A percentile compares a stretch with the other conserved stretches of the same genome.
Conservation (phyloP, 306 rosid species). For the Ochetophila trinervis region DNA sequence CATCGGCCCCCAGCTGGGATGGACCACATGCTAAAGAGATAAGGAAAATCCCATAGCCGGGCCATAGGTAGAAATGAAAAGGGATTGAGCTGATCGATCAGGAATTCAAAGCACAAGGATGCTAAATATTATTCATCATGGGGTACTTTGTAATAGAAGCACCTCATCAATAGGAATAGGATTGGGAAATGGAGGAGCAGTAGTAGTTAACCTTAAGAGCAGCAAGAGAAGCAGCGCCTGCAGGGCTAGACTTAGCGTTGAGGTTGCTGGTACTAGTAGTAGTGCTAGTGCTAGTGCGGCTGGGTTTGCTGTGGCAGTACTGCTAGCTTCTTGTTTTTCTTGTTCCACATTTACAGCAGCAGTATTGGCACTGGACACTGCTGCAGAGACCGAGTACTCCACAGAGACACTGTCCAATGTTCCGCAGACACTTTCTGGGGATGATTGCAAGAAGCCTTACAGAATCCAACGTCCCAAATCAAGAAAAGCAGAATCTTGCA, state of each 20-base stretch:
- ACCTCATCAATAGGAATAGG: not conserved
- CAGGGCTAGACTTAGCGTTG: slow-evolving; percentile 11
- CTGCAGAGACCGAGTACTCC: slow-evolving; percentile 20
- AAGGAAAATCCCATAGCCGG: not conserved
- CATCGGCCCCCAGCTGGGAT: not conserved
- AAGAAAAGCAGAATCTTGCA: slow-evolving; percentile 83
- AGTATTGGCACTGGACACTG: slow-evolving; percentile 30
- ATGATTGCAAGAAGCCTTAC: slow-evolving; percentile 54
- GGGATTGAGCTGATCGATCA: not conserved
- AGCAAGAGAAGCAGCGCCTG: slow-evolving; percentile 14
- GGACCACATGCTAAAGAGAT: slow-evolving; percentile 3
- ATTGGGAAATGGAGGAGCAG: too few species aligned
- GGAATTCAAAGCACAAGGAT: too few species aligned
- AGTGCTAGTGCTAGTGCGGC: too few species aligned
- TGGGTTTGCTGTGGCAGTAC: slow-evolving; percentile 9
- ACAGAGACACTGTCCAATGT: slow-evolving; percentile 65
- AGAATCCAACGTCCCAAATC: slow-evolving; percentile 85
- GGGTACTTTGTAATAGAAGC: slow-evolving; percentile 1
- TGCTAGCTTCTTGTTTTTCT: slow-evolving; percentile 14
- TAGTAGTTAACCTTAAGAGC: not conserved
- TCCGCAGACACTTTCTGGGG: slow-evolving; percentile 85
- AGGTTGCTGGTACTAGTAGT: not conserved
- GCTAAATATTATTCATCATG: not conserved
- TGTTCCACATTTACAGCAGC: slow-evolving; percentile 32
- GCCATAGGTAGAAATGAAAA: not conserved